Base-by-base conservation (phyloP, 2,329 filamentous ascomycete species). In the Aschersonia sp. region DNA sequence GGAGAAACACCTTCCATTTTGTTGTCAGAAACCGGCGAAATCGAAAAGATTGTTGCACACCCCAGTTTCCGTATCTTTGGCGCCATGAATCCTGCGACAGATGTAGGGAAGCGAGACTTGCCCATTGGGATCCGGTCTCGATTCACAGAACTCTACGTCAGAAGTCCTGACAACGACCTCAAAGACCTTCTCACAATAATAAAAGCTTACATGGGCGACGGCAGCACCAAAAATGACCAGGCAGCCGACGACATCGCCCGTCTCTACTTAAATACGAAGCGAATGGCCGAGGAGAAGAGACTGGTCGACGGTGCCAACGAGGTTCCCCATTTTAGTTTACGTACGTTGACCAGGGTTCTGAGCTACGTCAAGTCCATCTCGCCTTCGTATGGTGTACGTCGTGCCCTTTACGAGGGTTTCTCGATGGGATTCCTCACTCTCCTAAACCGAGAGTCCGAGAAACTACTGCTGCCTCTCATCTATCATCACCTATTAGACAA, bases 1-100 rank as follows among this genome's bases (percentile, higher is more conserved):
- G 78, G 79, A 50, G 79, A 80, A 35, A 71, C 72, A 0, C 90
- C 90, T 1, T 95, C 87, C 0, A 81, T 98, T 43, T 68, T 98
- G 5, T 74, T 99, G 6, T 89, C 89, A 0, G 92, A 99, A 66
- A 92, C 88, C 40, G 92, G 92, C 39, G 88, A 92, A 55, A 87
- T 95, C 42, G 87, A 97, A 62, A 79, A 89, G 53, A 82, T 98
- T 37, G 75, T 82, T 51, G 92, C 89, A 1, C 90, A 98, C 62
- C 83, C 87, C 0, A 81, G 95, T 53, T 98, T 99, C 62, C 81
- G 92, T 40, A 85, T 99, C 11, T 98, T 99, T 59, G 94, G 87
- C 46, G 92, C 94, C 31, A 99, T 99, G 92, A 99, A 99, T 59
- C 92, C 92, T 32, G 92, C 92, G 5, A 98, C 92, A 4, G 92